Percentiles rank a stretch among this genome's conserved stretches.
phyloP scores from a whole-genome alignment of 2,329 filamentous ascomycete species.

The Aspergillus melleus region DNA sequence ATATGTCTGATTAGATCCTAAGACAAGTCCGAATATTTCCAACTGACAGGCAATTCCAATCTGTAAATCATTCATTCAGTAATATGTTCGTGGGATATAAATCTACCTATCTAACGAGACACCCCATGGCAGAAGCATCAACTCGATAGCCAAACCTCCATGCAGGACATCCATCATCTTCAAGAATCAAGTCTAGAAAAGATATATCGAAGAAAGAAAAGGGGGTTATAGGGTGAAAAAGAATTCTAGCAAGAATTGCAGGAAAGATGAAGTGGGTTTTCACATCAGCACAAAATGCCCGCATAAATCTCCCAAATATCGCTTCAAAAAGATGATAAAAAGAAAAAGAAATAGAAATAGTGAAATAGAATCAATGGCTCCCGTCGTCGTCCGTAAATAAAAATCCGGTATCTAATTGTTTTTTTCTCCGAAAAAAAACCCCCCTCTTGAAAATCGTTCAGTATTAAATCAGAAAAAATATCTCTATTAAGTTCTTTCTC shows the following conservation, averaged over 20 bases:
- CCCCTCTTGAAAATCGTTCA: slow-evolving; percentile 18
- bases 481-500: slow-evolving; percentile 15
- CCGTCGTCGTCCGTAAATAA: slow-evolving; percentile 17
- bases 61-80: not conserved
- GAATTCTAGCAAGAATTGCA: slow-evolving; percentile 7
- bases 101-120: not conserved
- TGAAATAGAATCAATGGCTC: slow-evolving; percentile 15
- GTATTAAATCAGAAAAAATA: slow-evolving; percentile 21
- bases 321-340: slow-evolving; percentile 27
- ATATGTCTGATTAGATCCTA: too few species aligned
- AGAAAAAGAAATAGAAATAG: slow-evolving; percentile 3
- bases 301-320: slow-evolving; percentile 34
- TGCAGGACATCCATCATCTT: not conserved
- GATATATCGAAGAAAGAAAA: slow-evolving; percentile 1
- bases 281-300: slow-evolving; percentile 31
- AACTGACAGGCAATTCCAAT: too few species aligned
- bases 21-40: too few species aligned
- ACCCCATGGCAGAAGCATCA: not conserved
- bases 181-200: not conserved
- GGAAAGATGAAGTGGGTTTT: slow-evolving; percentile 9
- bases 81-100: not conserved
- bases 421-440: not conserved
- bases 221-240: slow-evolving; percentile 6
- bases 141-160: not conserved
- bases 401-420: slow-evolving; percentile 18